A percentile compares a stretch with the other conserved stretches of the same genome.
Conservation (phyloP, 441 rosid species). For the Adansonia gregorii region DNA sequence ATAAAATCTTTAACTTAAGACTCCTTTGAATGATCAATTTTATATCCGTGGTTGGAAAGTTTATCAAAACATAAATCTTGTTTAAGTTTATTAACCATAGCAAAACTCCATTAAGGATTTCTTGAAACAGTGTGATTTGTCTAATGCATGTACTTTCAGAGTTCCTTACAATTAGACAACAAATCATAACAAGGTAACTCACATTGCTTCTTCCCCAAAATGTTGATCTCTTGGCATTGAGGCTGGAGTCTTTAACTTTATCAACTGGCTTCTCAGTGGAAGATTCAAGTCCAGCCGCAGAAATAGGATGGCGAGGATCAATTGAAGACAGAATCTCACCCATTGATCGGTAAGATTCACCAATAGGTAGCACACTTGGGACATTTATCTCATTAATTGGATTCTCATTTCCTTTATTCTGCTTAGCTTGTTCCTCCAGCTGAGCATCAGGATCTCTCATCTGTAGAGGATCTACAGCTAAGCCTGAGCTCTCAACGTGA, state of each 20-base stretch:
- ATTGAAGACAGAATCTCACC: conserved; percentile 71
- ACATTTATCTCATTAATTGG: conserved; percentile 46
- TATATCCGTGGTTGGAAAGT: neutral
- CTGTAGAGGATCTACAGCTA: conserved; percentile 49
- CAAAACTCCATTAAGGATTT: neutral
- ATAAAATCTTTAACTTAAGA: neutral
- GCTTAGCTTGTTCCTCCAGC: conserved; percentile 58
- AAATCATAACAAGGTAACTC: conserved; percentile 39
- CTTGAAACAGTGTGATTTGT: neutral
- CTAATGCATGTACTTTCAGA: conserved; percentile 21
- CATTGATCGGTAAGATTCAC: conserved; percentile 70
- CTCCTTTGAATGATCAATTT: neutral
- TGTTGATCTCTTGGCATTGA: conserved; percentile 63
- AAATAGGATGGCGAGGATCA: conserved; percentile 59
- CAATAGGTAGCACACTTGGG: conserved; percentile 48
- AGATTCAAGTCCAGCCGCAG: conserved; percentile 60
- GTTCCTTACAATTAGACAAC: conserved; percentile 26
- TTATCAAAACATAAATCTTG: neutral
- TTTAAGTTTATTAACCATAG: neutral
- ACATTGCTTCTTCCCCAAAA: conserved; percentile 94
- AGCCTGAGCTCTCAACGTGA: conserved; percentile 49
- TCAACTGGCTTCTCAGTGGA: conserved; percentile 61
- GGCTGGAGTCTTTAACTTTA: conserved; percentile 64
- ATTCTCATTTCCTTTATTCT: conserved; percentile 57
- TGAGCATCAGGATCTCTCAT: conserved; percentile 51